Percentiles rank a stretch among this genome's conserved stretches.
Conservation (phyloP, 345 rosid species). For the Gynandropsis gynandra region DNA sequence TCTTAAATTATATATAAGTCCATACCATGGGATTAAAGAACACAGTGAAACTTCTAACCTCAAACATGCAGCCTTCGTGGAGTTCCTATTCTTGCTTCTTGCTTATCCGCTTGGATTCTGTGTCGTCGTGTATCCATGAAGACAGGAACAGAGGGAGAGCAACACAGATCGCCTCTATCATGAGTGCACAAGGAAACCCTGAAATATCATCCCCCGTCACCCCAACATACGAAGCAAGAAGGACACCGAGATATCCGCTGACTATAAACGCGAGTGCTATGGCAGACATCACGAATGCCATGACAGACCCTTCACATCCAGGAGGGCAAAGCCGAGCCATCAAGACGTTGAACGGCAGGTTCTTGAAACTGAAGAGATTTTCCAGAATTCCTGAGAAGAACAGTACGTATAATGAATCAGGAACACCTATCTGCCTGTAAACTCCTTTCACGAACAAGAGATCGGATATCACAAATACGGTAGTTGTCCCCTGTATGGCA, state of each 20-base stretch:
- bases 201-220: conserved; percentile 64
- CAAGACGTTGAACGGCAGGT: conserved; percentile 66
- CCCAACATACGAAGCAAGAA: conserved; percentile 54
- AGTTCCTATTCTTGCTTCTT: conserved; percentile 22
- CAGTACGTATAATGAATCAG: conserved; percentile 52
- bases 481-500: conserved; percentile 57
- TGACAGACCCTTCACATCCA: conserved; percentile 87
- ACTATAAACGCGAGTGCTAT: conserved; percentile 61
- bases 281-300: conserved; percentile 77
- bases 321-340: conserved; percentile 65
- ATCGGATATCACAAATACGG: conserved; percentile 62
- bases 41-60: too few relatives aligned
- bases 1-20: too few relatives aligned
- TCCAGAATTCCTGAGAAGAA: conserved; percentile 65
- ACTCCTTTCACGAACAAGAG: conserved; percentile 56
- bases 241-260: conserved; percentile 73
- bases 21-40: too few relatives aligned
- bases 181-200: conserved; percentile 47
- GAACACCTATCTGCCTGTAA: conserved; percentile 51
- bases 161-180: conserved; percentile 58
- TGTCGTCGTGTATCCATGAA: conserved; percentile 47
- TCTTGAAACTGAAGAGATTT: conserved; percentile 63
- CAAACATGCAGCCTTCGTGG: too few relatives aligned
- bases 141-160: conserved; percentile 48
- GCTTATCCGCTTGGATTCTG: conserved; percentile 24